Conservation (phyloP, 2,329 filamentous ascomycete genomes). For the Cordyceps farinosa region DNA sequence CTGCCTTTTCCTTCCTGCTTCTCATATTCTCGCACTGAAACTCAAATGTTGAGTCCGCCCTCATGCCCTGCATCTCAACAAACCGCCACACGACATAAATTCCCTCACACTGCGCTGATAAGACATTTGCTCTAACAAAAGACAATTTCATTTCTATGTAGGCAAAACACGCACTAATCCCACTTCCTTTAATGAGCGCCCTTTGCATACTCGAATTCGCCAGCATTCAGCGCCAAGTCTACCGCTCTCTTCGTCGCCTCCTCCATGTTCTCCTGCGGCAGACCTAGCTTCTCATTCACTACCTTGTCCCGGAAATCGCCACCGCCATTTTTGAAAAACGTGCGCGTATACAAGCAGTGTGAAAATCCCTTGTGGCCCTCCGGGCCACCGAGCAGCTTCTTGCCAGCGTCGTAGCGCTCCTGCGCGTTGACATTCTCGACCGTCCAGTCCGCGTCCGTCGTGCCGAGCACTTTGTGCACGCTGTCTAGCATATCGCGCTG, state of each 20-base stretch:
- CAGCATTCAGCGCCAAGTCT: conserved; percentile 31
- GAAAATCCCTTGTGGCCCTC: conserved; percentile 38
- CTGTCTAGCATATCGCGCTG: conserved; percentile 64
- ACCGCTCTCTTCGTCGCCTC: conserved; percentile 49
- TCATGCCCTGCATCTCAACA: not conserved
- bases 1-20: too few species aligned
- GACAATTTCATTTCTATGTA: too few species aligned
- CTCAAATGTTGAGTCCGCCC: not conserved
- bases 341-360: conserved; percentile 51
- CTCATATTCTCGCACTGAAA: too few species aligned
- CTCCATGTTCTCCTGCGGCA: conserved; percentile 58
- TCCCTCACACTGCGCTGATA: not conserved
- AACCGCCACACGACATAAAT: not conserved
- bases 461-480: conserved; percentile 56
- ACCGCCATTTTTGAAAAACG: conserved; percentile 45
- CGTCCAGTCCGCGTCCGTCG: conserved; percentile 57
- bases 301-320: conserved; percentile 41
- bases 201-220: conserved; percentile 2
- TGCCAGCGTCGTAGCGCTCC: conserved; percentile 45
- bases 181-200: not conserved
- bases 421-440: conserved; percentile 45
- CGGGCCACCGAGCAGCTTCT: conserved; percentile 40
- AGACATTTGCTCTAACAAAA: not conserved
- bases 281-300: conserved; percentile 50
- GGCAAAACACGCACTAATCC: not conserved